Evolutionary conservation across 371 early-diverging fungal genomes (phyloP), one percentile per base, ranked within the genome.

Genomic region (Actinomortierella ambigua): DNA sequence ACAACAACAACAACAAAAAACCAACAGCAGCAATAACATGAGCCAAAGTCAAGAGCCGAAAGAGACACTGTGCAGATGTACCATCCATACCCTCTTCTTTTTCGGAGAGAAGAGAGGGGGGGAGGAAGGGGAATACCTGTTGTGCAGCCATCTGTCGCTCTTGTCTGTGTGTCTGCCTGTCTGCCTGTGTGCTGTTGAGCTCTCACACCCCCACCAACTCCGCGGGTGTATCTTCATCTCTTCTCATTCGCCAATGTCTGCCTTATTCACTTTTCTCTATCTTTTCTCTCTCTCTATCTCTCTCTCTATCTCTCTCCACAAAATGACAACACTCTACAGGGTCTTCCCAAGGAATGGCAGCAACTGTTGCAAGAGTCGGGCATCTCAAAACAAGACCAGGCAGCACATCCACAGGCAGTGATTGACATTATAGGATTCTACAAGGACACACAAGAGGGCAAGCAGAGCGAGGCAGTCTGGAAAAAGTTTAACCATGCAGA

Each of bases 301-400:
- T 34, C 11, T 4, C 34, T 34, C 11, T 34, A 6, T 4, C 34
- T 34, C 34, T 34, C 34, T 34, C 11, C 7, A 4, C 11, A 34
- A 6, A 4, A 34, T 13, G 46, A 40, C 17, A 15, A 67, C 40
- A 6, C 8, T 23, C 51, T 20, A 29, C 77, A 92, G 92, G 98
- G 98, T 18, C 73, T 98, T 51, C 98, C 98, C 29, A 86, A 89
- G 63, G 95, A 95, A 75, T 98, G 98, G 98, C 92, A 95, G 53
- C 82, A 85, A 26, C 79, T 98, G 66, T 83, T 98, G 46, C 86
- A 90, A 62, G 90, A 93, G 63, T 91, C 97, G 50, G 97, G 98
- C 52, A 98, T 98, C 68, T 85, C 96, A 41, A 92, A 95, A 78
- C 90, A 93, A 68, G 96, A 98, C 65, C 97, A 97, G 81, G 86